phyloP scores from a whole-genome alignment of 2,329 filamentous ascomycete genomes.

The Aspergillus fijiensis region DNA sequence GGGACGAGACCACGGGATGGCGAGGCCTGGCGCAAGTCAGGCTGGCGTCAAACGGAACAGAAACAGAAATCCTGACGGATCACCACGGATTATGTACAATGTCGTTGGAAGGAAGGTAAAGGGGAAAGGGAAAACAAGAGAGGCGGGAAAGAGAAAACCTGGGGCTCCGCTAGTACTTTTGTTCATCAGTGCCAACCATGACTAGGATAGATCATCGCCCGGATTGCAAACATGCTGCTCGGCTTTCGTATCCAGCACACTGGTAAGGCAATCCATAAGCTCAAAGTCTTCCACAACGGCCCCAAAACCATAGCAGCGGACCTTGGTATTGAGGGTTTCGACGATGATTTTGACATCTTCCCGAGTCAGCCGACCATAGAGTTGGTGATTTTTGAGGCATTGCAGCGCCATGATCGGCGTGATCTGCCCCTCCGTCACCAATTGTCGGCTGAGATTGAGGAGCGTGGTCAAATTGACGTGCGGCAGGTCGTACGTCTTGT shows the following conservation, averaged over 20 bases:
- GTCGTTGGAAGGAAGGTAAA: too few relatives aligned
- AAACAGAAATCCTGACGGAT: neutral
- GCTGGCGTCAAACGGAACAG: neutral
- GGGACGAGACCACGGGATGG: too few relatives aligned
- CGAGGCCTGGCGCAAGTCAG: too few relatives aligned
- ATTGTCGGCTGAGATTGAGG: conserved; percentile 76
- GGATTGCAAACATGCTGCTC: conserved; percentile 27
- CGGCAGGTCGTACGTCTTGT: conserved; percentile 76
- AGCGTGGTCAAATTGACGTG: conserved; percentile 76
- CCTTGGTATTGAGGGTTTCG: conserved; percentile 72
- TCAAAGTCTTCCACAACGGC: conserved; percentile 69
- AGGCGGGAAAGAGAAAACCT: neutral
- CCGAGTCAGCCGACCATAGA: conserved; percentile 63
- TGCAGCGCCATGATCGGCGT: conserved; percentile 96
- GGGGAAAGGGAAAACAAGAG: too few relatives aligned
- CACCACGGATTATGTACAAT: too few relatives aligned
- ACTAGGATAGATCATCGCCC: conserved; percentile 37
- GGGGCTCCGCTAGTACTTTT: neutral
- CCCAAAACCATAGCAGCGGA: conserved; percentile 85
- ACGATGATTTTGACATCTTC: conserved; percentile 72
- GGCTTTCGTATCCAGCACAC: conserved; percentile 55
- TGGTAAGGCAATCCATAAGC: conserved; percentile 70
- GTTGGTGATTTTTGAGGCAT: conserved; percentile 70
- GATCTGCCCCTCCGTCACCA: conserved; percentile 78
- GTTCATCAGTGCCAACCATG: conserved; percentile 16